Conservation (phyloP, 2,329 filamentous ascomycete species). For the Alternaria metachromatica region DNA sequence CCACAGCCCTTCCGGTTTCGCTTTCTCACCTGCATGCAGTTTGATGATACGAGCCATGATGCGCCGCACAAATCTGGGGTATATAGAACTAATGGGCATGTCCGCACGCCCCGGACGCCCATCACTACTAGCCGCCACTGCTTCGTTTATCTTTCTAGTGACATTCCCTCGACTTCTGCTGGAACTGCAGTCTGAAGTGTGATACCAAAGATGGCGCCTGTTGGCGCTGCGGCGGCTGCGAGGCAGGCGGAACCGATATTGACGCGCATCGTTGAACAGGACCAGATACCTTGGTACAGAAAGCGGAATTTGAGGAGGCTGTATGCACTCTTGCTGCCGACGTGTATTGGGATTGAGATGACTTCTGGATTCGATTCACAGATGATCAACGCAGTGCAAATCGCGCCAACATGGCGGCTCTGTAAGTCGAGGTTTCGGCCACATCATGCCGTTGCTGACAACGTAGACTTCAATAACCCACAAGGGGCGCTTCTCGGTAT, state of each 20-base stretch:
- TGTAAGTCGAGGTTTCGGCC: slow-evolving; percentile 19
- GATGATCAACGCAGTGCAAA: slow-evolving; percentile 44
- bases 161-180: background rate
- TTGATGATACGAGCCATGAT: slow-evolving; percentile 5
- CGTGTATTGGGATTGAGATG: slow-evolving; percentile 45
- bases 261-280: slow-evolving; percentile 50
- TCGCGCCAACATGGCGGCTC: slow-evolving; percentile 32
- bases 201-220: slow-evolving; percentile 21
- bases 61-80: slow-evolving; percentile 5
- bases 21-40: slow-evolving; percentile 10
- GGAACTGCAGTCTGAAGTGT: background rate
- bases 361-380: slow-evolving; percentile 44
- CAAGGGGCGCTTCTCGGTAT: slow-evolving; percentile 49
- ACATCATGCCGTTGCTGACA: background rate
- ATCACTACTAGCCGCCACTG: background rate
- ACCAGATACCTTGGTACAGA: slow-evolving; percentile 50
- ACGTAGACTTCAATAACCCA: slow-evolving; percentile 39
- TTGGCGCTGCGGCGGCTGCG: slow-evolving; percentile 18
- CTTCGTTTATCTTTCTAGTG: background rate
- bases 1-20: slow-evolving; percentile 1
- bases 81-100: slow-evolving; percentile 12
- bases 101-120: slow-evolving; percentile 5
- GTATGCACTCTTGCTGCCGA: slow-evolving; percentile 44
- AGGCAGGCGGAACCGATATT: slow-evolving; percentile 48
- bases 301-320: slow-evolving; percentile 46